These are phyloP conservation scores for Monosporascus sp. DNA, from an alignment of 2,329 filamentous ascomycete genomes.

Conservation along the genomic window DNA sequence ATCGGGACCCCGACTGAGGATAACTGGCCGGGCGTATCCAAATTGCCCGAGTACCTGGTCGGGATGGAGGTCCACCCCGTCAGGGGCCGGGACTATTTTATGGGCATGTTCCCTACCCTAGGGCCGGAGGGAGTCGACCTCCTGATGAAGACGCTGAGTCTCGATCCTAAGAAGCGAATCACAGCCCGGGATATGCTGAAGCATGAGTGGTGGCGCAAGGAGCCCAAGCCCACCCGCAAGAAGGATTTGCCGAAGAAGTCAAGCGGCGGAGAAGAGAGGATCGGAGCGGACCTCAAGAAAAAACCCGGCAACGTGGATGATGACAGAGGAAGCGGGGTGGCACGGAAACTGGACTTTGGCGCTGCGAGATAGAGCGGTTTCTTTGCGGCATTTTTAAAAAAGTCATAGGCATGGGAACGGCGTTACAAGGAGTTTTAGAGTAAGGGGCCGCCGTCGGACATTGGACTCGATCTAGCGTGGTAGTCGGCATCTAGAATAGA, in stretches of 20 bases:
- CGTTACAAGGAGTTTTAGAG: conserved; percentile 10
- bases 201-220: conserved; percentile 80
- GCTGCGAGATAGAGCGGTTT: conserved; percentile 30
- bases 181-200: conserved; percentile 71
- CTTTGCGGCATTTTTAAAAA: background rate
- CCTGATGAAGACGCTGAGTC: conserved; percentile 74
- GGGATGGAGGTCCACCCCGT: conserved; percentile 55
- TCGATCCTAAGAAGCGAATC: conserved; percentile 83
- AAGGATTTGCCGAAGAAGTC: conserved; percentile 75
- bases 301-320: conserved; percentile 68
- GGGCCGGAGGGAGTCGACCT: conserved; percentile 82
- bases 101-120: conserved; percentile 70
- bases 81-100: conserved; percentile 66
- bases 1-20: conserved; percentile 90
- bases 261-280: conserved; percentile 61
- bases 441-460: background rate
- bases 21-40: conserved; percentile 88
- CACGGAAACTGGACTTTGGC: conserved; percentile 77
- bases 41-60: conserved; percentile 74
- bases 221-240: conserved; percentile 78
- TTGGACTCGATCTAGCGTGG: too few species aligned
- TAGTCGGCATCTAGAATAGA: too few species aligned
- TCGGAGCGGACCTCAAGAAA: conserved; percentile 77
- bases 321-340: conserved; percentile 66
- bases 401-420: conserved; percentile 8